Evolutionary conservation across 495 filamentous ascomycete genomes (phyloP).

Genomic region (Xylaria grammica): DNA sequence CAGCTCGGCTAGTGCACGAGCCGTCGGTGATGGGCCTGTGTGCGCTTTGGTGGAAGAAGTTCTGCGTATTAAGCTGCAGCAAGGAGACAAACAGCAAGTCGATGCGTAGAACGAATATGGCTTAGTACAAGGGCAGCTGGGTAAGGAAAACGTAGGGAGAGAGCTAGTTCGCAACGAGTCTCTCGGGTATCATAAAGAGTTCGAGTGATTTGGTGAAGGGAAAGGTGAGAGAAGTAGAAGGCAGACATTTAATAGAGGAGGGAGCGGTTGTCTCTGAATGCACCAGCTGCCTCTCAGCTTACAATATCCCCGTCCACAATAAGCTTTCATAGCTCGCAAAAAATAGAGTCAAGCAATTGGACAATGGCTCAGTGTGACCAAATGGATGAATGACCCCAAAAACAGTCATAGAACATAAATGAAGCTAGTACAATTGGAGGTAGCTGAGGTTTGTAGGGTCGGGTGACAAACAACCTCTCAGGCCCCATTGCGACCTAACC

Average conservation of each 20-base stretch:
- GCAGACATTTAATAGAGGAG: neutral
- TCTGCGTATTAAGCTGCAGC: neutral
- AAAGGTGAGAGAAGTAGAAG: neutral
- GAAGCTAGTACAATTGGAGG: neutral
- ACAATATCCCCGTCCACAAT: neutral
- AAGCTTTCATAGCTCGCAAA: neutral
- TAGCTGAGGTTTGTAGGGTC: neutral
- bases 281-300: neutral
- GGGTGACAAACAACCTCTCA: neutral
- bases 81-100: neutral
- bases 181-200: neutral
- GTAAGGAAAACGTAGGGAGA: neutral
- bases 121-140: neutral
- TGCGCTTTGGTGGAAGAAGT: neutral
- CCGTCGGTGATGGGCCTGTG: neutral
- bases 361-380: neutral
- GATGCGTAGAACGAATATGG: neutral
- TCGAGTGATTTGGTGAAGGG: neutral
- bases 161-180: neutral
- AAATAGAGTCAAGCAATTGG: neutral
- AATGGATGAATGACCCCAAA: neutral
- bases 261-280: neutral
- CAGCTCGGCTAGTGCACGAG: conserved; percentile 14
- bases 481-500: neutral
- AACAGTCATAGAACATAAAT: neutral